A percentile compares a stretch with the other conserved stretches of the same genome.
Conservation (phyloP, 805 yeast species). For the Cyberlindnera suaveolens region DNA sequence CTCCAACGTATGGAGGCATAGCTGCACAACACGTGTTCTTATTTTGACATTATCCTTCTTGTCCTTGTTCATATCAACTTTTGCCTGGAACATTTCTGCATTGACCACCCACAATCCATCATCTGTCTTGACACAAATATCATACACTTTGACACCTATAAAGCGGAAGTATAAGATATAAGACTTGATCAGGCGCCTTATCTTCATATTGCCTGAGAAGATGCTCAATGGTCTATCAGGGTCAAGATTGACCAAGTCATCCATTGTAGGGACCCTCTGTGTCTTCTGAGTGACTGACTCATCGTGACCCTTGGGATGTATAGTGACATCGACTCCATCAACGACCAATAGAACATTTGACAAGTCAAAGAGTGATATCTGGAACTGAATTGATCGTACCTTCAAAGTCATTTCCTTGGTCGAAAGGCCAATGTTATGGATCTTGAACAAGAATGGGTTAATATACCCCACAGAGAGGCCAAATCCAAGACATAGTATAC, state of each 20-base stretch:
- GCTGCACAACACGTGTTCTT: constrained; percentile 13
- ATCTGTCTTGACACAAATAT: constrained; percentile 11
- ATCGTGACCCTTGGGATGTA: constrained; percentile 3
- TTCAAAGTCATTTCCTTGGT: constrained; percentile 6
- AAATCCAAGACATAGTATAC: constrained; percentile 7
- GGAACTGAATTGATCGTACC: constrained; percentile 11
- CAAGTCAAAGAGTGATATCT: constrained; percentile 11
- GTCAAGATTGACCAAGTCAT: constrained; percentile 8
- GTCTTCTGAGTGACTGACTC: background rate
- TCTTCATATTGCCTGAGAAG: constrained; percentile 4
- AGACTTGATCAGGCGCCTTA: constrained; percentile 6
- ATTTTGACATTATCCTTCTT: constrained; percentile 7
- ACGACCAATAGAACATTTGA: constrained; percentile 13
- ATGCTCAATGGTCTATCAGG: constrained; percentile 14
- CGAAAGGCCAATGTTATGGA: constrained; percentile 12
- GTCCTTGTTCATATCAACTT: constrained; percentile 10
- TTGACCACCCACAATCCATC: constrained; percentile 7
- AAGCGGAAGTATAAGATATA: constrained; percentile 22
- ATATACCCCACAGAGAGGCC: constrained; percentile 25
- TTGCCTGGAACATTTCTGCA: constrained; percentile 10
- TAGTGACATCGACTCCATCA: constrained; percentile 14
- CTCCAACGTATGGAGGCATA: constrained; percentile 13
- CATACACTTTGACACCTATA: constrained; percentile 15
- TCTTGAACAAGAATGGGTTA: constrained; percentile 23
- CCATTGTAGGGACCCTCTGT: background rate